A percentile compares a stretch with the other conserved stretches of the same genome.
Evolutionary conservation across 140 eudicot genomes (phyloP).

Genomic region (Stevia rebaudiana): DNA sequence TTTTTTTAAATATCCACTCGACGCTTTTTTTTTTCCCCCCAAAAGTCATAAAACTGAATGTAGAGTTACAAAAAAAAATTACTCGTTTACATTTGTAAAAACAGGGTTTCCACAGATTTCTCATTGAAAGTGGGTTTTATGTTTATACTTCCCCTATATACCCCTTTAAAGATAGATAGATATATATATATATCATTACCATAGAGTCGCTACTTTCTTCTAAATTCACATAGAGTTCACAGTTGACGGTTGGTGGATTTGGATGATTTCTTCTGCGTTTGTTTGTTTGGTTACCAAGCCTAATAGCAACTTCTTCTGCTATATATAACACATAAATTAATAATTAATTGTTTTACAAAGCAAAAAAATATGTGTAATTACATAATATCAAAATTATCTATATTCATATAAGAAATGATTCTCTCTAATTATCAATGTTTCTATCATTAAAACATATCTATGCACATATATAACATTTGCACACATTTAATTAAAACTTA

Average conservation of each 20-base stretch:
- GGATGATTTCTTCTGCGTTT: constrained; percentile 53
- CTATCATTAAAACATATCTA: background rate
- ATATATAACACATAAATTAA: constrained; percentile 7
- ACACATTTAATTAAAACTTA: background rate
- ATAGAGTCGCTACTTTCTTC: constrained; percentile 44
- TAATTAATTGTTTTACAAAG: background rate
- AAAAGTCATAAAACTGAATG: too few species aligned
- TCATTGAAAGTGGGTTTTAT: too few species aligned
- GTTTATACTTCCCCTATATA: too few species aligned
- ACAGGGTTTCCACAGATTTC: too few species aligned
- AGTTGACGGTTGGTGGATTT: constrained; percentile 42
- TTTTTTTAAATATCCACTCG: too few species aligned
- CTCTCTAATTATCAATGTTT: background rate
- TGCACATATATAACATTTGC: background rate
- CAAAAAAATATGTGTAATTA: background rate
- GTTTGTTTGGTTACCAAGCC: constrained; percentile 26
- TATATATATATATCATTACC: constrained; percentile 45
- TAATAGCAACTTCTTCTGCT: constrained; percentile 39
- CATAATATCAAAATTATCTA: background rate
- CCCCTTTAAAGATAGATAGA: too few species aligned
- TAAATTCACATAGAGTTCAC: constrained; percentile 45
- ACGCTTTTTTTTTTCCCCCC: too few species aligned
- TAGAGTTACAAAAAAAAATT: too few species aligned
- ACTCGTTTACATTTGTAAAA: too few species aligned
- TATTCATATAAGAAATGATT: background rate